Evolutionary conservation across 768 basidiomycete genomes (phyloP).

Genomic region (Trametes gibbosa): DNA sequence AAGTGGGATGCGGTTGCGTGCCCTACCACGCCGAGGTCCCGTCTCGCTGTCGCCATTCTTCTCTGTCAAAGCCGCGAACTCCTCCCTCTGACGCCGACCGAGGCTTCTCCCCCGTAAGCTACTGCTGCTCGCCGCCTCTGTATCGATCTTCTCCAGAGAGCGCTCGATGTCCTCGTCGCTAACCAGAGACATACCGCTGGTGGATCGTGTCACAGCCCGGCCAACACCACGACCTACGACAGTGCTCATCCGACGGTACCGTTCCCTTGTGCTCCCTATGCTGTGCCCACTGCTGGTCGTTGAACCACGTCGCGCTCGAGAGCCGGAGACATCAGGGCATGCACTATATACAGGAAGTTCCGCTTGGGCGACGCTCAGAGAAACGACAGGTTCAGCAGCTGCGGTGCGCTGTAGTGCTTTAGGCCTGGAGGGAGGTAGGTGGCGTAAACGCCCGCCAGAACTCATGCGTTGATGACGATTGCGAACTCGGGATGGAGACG

Average conservation of each 20-base stretch:
- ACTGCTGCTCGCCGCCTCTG: neutral
- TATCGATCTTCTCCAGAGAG: conserved; percentile 13
- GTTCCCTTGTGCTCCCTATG: neutral
- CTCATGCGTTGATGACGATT: neutral
- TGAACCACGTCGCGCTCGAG: conserved; percentile 5
- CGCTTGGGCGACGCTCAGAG: conserved; percentile 15
- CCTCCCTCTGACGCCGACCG: neutral
- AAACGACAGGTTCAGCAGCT: conserved; percentile 16
- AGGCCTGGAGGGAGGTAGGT: neutral
- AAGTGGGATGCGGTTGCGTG: conserved; percentile 3
- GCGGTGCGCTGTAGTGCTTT: conserved; percentile 3
- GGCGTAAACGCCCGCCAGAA: neutral
- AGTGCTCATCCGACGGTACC: conserved; percentile 9
- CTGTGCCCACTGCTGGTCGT: conserved; percentile 3
- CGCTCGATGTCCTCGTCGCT: conserved; percentile 21
- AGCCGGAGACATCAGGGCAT: neutral
- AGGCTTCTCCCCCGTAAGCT: neutral
- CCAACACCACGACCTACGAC: conserved; percentile 15
- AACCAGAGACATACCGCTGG: conserved; percentile 5
- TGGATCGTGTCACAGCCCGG: neutral
- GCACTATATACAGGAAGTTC: conserved; percentile 1
- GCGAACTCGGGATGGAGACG: neutral
- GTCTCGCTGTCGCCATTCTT: neutral
- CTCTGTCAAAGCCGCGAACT: neutral
- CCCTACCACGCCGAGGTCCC: conserved; percentile 9